Conservation (phyloP, 1,139 yeast species). For the Pichia sp. region DNA sequence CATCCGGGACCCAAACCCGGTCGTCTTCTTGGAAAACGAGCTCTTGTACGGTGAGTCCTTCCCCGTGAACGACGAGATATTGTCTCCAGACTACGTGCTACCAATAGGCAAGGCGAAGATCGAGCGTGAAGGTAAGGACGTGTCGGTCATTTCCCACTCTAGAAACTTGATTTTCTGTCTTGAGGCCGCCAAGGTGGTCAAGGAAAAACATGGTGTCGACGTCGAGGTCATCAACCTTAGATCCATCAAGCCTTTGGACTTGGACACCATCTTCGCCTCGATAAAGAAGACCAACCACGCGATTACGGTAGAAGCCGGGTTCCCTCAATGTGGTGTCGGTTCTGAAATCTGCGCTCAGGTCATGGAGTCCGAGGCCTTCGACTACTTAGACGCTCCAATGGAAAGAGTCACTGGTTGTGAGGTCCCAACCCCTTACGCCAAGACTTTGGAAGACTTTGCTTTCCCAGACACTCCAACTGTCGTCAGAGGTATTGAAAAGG, state of each 20-base stretch:
- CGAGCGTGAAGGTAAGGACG: slow-evolving; percentile 88
- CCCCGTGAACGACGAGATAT: slow-evolving; percentile 84
- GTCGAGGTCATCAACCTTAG: slow-evolving; percentile 96
- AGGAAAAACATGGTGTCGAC: slow-evolving; percentile 78
- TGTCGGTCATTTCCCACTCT: slow-evolving; percentile 85
- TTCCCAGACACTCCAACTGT: slow-evolving; percentile 96
- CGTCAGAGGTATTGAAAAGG: slow-evolving; percentile 87
- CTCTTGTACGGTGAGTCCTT: slow-evolving; percentile 88
- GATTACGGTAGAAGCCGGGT: slow-evolving; percentile 94
- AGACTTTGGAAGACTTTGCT: slow-evolving; percentile 94
- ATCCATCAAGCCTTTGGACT: slow-evolving; percentile 94
- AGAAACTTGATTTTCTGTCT: slow-evolving; percentile 84
- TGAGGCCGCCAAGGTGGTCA: slow-evolving; percentile 83
- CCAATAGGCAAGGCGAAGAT: slow-evolving; percentile 96
- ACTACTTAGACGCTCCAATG: slow-evolving; percentile 97
- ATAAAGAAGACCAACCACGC: slow-evolving; percentile 97
- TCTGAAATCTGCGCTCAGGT: slow-evolving; percentile 96
- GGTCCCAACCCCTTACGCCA: slow-evolving; percentile 98
- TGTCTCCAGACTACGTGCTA: slow-evolving; percentile 80
- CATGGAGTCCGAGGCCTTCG: slow-evolving; percentile 98
- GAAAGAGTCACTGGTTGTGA: slow-evolving; percentile 99
- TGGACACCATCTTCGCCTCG: slow-evolving; percentile 76
- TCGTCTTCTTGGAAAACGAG: slow-evolving; percentile 93
- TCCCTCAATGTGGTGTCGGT: slow-evolving; percentile 98
- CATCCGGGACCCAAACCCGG: slow-evolving; percentile 97